Evolutionary conservation across 768 basidiomycete genomes (phyloP), one percentile per base, ranked within the genome.

Genomic region (Coprinopsis strossmayeri): DNA sequence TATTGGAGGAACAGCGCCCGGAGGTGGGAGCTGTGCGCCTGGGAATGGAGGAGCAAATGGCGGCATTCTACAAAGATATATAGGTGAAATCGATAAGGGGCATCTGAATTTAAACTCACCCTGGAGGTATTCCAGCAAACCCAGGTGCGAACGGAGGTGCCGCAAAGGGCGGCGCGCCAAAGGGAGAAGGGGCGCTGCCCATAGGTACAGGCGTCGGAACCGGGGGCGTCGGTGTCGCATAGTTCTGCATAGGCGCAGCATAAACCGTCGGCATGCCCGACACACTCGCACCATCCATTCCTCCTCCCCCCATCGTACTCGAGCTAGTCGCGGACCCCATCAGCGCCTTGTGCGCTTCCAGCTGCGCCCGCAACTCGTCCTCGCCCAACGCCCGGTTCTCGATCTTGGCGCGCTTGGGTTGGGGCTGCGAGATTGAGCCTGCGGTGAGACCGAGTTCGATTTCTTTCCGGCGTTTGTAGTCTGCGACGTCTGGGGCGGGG

Each of bases 391-490:
- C 74, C 2, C 79, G 76, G 58, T 91, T 89, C 55, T 90, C 86
- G 23, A 81, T 71, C 64, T 88, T 88, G 18, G 89, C 84, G 17
- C 89, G 78, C 65, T 94, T 92, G 3, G 82, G 74, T 34, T 78
- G 86, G 1, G 87, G 87, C 48, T 89, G 84, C 12, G 86, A 83
- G 54, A 90, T 91, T 5, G 85, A 79, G 3, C 88, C 89, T 1
- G 87, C 82, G 15, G 80, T 76, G 21, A 92, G 78, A 26, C 96
- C 94, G 2, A 91, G 79, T 62, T 97, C 93, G 53, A 91, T 87
- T 64, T 95, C 94, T 62, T 96, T 96, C 55, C 90, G 84, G 45
- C 91, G 86, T 62, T 91, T 95, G 76, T 94, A 98, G 65, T 94
- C 95, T 11, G 90, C 92, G 17, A 95, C 79, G 64, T 95, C 94